Percentiles rank a stretch among this genome's conserved stretches.
Evolutionary conservation across 2,329 filamentous ascomycete genomes (phyloP).

Genomic region (Fusarium brachygibbosum): DNA sequence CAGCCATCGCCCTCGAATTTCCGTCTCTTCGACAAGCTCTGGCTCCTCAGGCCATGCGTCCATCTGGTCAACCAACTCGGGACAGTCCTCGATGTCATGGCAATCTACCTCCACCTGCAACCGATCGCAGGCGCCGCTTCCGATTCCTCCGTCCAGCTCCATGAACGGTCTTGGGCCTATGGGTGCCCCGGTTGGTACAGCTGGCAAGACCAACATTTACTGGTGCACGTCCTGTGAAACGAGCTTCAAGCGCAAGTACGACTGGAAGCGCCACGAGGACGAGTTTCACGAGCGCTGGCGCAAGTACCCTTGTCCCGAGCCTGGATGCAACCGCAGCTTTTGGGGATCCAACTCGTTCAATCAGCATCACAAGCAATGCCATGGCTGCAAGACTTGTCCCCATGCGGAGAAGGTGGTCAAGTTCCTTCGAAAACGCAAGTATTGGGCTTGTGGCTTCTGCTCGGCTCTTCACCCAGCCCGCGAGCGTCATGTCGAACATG

Average conservation of each 20-base stretch:
- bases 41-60: constrained; percentile 64
- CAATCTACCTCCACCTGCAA: constrained; percentile 52
- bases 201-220: constrained; percentile 62
- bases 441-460: constrained; percentile 78
- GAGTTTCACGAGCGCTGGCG: constrained; percentile 78
- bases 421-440: constrained; percentile 73
- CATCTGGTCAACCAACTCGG: constrained; percentile 60
- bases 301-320: constrained; percentile 75
- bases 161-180: constrained; percentile 53
- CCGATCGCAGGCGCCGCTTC: constrained; percentile 55
- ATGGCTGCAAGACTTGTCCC: constrained; percentile 74
- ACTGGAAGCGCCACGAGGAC: constrained; percentile 78
- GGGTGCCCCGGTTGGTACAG: constrained; percentile 44
- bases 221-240: constrained; percentile 73
- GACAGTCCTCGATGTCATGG: constrained; percentile 58
- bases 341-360: constrained; percentile 77
- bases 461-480: constrained; percentile 72
- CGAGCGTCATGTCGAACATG: constrained; percentile 76
- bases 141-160: constrained; percentile 53
- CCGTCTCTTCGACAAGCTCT: constrained; percentile 65
- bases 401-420: constrained; percentile 74
- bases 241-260: constrained; percentile 75
- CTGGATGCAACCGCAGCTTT: constrained; percentile 74
- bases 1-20: constrained; percentile 60
- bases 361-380: constrained; percentile 75